Evolutionary conservation across 2,329 filamentous ascomycete species (phyloP), one percentile per base, ranked within the genome.

Genomic region (Diaporthe velutina): DNA sequence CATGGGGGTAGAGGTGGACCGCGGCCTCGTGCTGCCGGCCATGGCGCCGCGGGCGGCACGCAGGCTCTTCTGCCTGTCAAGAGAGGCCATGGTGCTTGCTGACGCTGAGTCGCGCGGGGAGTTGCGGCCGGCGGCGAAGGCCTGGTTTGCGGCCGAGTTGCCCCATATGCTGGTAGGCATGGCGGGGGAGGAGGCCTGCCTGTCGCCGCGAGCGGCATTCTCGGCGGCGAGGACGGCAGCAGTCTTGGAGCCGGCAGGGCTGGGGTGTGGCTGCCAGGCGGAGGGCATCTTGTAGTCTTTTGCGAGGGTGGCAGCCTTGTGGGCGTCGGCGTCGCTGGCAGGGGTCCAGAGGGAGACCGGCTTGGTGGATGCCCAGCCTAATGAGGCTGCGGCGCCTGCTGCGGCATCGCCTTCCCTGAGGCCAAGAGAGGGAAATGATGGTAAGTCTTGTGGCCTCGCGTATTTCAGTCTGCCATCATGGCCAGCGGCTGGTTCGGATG

Each of bases 21-120:
- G 89, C 75, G 88, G 89, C 74, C 92, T 89, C 28, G 52, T 66
- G 61, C 84, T 85, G 38, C 85, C 87, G 38, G 90, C 87, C 85
- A 95, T 92, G n/a, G 95, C 95, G 38, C 92, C 94, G 67, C 93
- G 93, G 17, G 95, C 95, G 55, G 95, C 95, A 48, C 90, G 85
- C 61, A 96, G 86, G 1, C 95, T 95, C 75, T 90, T 92, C 76
- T 90, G 89, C 48, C 87, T 88, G 58, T 89, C 88, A 35, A 92
- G 83, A 13, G 81, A 77, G 25, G 79, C 79, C 83, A 70, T 52
- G 7, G 30, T 48, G 64, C 48, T n/a, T 50, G 61, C 83, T 28
- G 84, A 86, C 77, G 86, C 85, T 48, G 85, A 85, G 76, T 85
- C 64, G 13, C 64, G 64, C 48, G 45, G 64, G 84, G 79, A 87